phyloP scores from a whole-genome alignment of 106 monocot species.

The Iris macrosiphon region DNA sequence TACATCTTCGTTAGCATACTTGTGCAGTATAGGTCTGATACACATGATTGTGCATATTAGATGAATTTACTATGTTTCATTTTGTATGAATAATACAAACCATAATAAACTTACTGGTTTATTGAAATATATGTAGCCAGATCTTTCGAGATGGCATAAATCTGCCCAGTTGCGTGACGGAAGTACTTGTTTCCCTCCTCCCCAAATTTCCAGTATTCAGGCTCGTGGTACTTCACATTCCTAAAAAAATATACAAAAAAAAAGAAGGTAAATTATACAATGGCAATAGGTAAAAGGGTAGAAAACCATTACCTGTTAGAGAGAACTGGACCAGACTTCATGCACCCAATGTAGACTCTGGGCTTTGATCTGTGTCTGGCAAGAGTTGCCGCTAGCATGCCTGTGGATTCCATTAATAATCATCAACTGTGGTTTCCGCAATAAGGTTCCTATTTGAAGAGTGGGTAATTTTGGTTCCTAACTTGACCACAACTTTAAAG shows the following conservation, averaged over 20 bases:
- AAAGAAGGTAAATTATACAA: not conserved
- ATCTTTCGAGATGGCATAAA: constrained; percentile 92
- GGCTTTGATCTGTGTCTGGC: constrained; percentile 4
- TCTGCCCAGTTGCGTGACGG: constrained; percentile 97
- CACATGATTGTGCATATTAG: not conserved
- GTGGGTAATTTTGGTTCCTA: too few relatives aligned
- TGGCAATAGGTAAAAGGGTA: too few relatives aligned
- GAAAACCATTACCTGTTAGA: constrained; percentile 2
- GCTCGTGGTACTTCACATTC: constrained; percentile 51
- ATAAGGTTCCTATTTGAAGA: not conserved
- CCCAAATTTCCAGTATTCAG: constrained; percentile 96
- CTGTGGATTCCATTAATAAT: not conserved
- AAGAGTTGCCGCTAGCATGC: constrained; percentile 4
- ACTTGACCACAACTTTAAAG: too few relatives aligned
- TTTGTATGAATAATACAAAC: not conserved
- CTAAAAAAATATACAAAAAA: not conserved
- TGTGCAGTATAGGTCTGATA: constrained; percentile 71
- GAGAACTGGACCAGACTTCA: constrained; percentile 8
- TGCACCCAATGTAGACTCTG: constrained; percentile 1
- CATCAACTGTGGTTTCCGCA: not conserved
- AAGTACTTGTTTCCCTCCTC: constrained; percentile 98
- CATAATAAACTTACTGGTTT: constrained; percentile 49
- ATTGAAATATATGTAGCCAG: constrained; percentile 92
- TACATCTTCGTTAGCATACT: constrained; percentile 84
- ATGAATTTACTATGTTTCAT: not conserved